Conservation (phyloP, 2,329 filamentous ascomycete species). For the Gnomoniopsis smithogilvyi region DNA sequence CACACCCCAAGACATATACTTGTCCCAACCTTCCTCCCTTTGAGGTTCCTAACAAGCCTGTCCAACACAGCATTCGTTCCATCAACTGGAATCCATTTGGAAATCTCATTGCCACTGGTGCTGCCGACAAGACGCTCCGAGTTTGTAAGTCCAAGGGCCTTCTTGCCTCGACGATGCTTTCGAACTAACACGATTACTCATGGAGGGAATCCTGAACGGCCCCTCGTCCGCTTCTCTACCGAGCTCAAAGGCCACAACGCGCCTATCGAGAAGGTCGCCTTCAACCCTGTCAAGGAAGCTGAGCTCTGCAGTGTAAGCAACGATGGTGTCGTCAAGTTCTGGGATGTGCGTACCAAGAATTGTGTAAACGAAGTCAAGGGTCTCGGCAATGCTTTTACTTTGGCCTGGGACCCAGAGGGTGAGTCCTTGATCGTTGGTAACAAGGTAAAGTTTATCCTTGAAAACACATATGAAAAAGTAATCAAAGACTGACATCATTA, state of each 20-base stretch:
- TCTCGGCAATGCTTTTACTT: constrained; percentile 64
- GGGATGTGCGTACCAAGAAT: constrained; percentile 73
- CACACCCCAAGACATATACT: background rate
- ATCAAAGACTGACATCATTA: background rate
- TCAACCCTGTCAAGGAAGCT: constrained; percentile 73
- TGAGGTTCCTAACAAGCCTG: background rate
- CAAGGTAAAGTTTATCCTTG: constrained; percentile 51
- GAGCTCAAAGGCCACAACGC: constrained; percentile 67
- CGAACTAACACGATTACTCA: background rate
- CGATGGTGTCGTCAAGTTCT: constrained; percentile 74
- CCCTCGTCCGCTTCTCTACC: constrained; percentile 70
- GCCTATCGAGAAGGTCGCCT: constrained; percentile 71
- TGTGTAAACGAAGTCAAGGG: constrained; percentile 67
- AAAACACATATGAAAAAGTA: background rate
- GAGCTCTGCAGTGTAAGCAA: constrained; percentile 72
- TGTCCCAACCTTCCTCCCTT: background rate
- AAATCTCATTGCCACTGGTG: constrained; percentile 78
- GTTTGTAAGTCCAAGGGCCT: constrained; percentile 54
- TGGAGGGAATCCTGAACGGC: constrained; percentile 71
- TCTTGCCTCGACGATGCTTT: background rate
- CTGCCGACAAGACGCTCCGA: constrained; percentile 65
- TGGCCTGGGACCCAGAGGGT: constrained; percentile 73
- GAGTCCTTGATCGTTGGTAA: constrained; percentile 68
- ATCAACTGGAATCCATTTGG: constrained; percentile 90
- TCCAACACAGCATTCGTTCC: constrained; percentile 59